These are phyloP conservation scores for Pyrenophora tritici-repentis DNA, from an alignment of 2,329 filamentous ascomycete species.

Conservation along the genomic window DNA sequence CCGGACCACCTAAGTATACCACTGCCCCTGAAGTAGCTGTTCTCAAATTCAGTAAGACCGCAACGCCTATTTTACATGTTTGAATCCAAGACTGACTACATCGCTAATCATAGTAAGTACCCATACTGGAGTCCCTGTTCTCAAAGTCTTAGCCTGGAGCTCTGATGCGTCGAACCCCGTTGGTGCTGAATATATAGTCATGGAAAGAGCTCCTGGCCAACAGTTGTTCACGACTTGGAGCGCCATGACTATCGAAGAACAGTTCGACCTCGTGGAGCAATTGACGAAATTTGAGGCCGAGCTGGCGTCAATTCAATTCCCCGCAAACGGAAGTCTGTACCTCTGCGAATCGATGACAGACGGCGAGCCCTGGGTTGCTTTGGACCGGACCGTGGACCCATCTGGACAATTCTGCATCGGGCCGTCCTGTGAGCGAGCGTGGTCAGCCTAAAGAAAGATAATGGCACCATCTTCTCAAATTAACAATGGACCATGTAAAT, in stretches of 20 bases:
- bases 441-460: background rate
- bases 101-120: conserved; percentile 8
- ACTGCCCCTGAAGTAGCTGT: conserved; percentile 46
- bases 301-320: conserved; percentile 31
- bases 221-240: conserved; percentile 40
- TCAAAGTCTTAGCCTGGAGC: conserved; percentile 36
- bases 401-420: conserved; percentile 25
- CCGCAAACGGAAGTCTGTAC: conserved; percentile 43
- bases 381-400: conserved; percentile 13
- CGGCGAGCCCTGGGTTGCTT: conserved; percentile 6
- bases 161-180: conserved; percentile 34
- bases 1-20: conserved; percentile 35
- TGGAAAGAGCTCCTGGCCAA: conserved; percentile 39
- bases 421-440: conserved; percentile 23
- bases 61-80: background rate
- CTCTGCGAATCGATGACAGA: conserved; percentile 20
- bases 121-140: conserved; percentile 30
- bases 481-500: conserved; percentile 23
- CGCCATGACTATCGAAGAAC: conserved; percentile 28
- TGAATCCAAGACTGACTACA: conserved; percentile 1
- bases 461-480: too few species aligned
- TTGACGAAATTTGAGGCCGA: conserved; percentile 32
- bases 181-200: conserved; percentile 45
- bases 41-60: conserved; percentile 34
- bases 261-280: conserved; percentile 33